Percentiles rank a stretch among this genome's conserved stretches.
phyloP scores from a whole-genome alignment of 306 rosid species.

The Neltuma alba region DNA sequence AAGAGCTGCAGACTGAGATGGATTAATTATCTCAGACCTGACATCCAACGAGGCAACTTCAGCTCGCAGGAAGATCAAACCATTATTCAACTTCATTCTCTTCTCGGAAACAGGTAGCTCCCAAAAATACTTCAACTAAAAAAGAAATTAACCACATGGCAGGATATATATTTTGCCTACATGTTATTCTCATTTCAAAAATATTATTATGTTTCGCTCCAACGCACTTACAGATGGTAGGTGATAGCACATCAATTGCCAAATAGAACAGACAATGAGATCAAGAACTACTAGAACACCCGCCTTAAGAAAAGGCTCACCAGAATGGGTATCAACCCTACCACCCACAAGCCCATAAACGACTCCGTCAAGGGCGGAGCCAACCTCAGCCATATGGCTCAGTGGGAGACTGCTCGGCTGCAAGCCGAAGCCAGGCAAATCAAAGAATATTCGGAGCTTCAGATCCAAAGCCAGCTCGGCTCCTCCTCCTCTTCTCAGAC shows the following conservation, averaged over 20 bases:
- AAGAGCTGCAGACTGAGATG: conserved; percentile 63
- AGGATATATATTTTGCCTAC: not conserved
- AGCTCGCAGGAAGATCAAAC: conserved; percentile 58
- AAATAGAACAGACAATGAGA: not conserved
- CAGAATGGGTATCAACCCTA: not conserved
- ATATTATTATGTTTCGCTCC: too few species aligned
- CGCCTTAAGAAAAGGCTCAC: not conserved
- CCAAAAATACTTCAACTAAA: too few species aligned
- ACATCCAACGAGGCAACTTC: conserved; percentile 59
- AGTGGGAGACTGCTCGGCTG: too few species aligned
- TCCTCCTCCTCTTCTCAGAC: too few species aligned
- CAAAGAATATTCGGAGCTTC: too few species aligned
- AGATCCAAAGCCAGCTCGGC: too few species aligned
- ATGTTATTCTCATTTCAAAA: not conserved
- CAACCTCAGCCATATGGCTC: too few species aligned
- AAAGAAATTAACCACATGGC: too few species aligned
- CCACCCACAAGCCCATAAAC: not conserved
- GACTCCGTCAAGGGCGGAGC: too few species aligned
- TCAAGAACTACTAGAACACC: not conserved
- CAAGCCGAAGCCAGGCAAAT: too few species aligned
- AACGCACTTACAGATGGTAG: not conserved
- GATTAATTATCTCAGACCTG: conserved; percentile 59
- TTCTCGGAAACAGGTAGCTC: conserved; percentile 64
- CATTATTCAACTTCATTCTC: conserved; percentile 63
- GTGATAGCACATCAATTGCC: not conserved